A percentile compares a stretch with the other conserved stretches of the same genome.
Evolutionary conservation across 352 stramenopile species (phyloP).

Genomic region (Globisporangium cystogenes): DNA sequence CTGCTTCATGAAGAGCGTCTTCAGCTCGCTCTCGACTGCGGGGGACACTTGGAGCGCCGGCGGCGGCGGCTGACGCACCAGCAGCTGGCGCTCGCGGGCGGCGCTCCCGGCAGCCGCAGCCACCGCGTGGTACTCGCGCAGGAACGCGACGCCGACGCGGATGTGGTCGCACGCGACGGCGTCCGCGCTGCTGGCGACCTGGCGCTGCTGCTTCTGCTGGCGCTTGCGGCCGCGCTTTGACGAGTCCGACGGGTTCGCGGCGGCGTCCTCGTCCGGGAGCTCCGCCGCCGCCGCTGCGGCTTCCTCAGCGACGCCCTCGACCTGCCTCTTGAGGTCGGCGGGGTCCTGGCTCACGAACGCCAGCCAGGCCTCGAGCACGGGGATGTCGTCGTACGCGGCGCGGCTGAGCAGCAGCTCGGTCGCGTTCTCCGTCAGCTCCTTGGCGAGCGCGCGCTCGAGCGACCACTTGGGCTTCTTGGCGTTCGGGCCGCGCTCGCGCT

Average conservation of each 20-base stretch:
- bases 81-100: too few species aligned
- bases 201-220: constrained; percentile 12
- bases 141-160: constrained; percentile 44
- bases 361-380: constrained; percentile 37
- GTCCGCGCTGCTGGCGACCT: not conserved
- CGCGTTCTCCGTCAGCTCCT: constrained; percentile 55
- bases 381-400: constrained; percentile 23
- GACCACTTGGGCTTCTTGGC: constrained; percentile 15
- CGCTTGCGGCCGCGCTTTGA: constrained; percentile 19
- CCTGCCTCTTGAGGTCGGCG: not conserved
- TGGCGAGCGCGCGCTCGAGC: constrained; percentile 34
- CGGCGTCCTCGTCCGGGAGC: not conserved
- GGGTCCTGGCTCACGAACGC: constrained; percentile 19
- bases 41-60: not conserved
- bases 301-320: constrained; percentile 11
- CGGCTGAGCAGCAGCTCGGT: constrained; percentile 64
- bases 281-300: not conserved
- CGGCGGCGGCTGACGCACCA: not conserved
- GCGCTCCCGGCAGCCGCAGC: not conserved
- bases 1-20: constrained; percentile 33
- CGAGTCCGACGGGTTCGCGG: constrained; percentile 2
- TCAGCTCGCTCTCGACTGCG: constrained; percentile 24
- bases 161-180: constrained; percentile 30
- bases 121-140: constrained; percentile 17
- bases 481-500: constrained; percentile 1